Conservation (phyloP, 2,329 filamentous ascomycete genomes). For the Juglanconis oblonga region DNA sequence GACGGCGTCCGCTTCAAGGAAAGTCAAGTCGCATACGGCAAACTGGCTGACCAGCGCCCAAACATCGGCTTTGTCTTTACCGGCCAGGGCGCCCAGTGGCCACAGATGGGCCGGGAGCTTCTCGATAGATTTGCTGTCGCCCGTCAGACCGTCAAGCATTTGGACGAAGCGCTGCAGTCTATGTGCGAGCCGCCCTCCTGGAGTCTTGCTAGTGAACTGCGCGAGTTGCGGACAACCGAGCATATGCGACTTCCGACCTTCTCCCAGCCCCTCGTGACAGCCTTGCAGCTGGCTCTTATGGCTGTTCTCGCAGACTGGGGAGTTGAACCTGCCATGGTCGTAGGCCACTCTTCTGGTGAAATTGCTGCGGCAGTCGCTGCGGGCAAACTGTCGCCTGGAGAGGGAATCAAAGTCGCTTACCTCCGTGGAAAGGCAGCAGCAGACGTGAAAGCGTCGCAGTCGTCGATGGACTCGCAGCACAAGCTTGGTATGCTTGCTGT, state of each 20-base stretch:
- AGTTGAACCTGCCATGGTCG: neutral
- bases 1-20: neutral
- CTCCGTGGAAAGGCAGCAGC: neutral
- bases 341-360: slow-evolving; percentile 9
- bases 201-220: slow-evolving; percentile 19
- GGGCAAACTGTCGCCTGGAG: neutral
- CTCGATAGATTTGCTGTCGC: slow-evolving; percentile 14
- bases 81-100: slow-evolving; percentile 26
- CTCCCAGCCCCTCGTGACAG: slow-evolving; percentile 1
- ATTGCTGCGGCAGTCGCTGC: slow-evolving; percentile 13
- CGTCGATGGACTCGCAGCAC: neutral
- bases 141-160: slow-evolving; percentile 1
- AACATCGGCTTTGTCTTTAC: slow-evolving; percentile 23
- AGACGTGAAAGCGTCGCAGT: neutral
- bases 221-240: slow-evolving; percentile 11
- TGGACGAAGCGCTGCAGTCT: slow-evolving; percentile 20
- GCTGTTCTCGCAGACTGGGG: neutral
- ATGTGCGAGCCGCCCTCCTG: slow-evolving; percentile 20
- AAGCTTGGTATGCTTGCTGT: slow-evolving; percentile 8
- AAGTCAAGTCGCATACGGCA: neutral
- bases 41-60: neutral
- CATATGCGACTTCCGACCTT: slow-evolving; percentile 21
- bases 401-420: neutral
- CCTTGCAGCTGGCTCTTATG: neutral
- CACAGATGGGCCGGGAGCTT: slow-evolving; percentile 25